Percentiles rank a stretch among this genome's conserved stretches.
phyloP scores from a whole-genome alignment of 2,329 filamentous ascomycete genomes.

The Beauveria pseudobassiana region DNA sequence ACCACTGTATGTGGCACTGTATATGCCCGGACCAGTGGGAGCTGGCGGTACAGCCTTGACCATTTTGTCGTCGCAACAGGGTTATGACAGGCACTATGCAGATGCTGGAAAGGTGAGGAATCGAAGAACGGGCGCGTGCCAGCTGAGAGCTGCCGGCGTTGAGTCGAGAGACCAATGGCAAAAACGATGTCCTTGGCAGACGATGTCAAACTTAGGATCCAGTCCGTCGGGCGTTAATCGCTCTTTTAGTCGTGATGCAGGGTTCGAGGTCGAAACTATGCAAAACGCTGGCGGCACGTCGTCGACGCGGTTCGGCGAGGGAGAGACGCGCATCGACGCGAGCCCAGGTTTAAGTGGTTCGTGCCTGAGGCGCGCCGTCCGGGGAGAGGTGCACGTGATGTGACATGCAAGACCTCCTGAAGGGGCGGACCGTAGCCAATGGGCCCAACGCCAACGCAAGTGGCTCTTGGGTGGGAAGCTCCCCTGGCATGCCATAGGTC shows the following conservation, averaged over 20 bases:
- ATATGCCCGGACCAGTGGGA: slow-evolving; percentile 42
- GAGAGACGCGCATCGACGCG: slow-evolving; percentile 32
- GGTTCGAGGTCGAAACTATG: slow-evolving; percentile 20
- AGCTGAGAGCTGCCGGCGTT: background rate
- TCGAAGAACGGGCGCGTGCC: background rate
- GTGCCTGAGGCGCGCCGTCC: slow-evolving; percentile 26
- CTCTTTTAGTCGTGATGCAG: background rate
- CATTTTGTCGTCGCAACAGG: slow-evolving; percentile 30
- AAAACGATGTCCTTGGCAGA: background rate
- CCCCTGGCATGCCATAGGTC: slow-evolving; percentile 8
- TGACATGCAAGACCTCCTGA: slow-evolving; percentile 20
- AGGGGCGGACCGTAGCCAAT: slow-evolving; percentile 13
- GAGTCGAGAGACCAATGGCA: background rate
- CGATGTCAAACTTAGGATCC: background rate
- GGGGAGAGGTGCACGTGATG: slow-evolving; percentile 23
- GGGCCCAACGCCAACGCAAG: slow-evolving; percentile 16
- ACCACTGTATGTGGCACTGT: slow-evolving; percentile 63
- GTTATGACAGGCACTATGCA: background rate
- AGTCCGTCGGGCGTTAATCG: background rate
- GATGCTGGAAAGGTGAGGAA: background rate
- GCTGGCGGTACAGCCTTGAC: slow-evolving; percentile 33
- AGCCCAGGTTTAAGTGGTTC: slow-evolving; percentile 27
- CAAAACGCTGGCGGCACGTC: slow-evolving; percentile 27
- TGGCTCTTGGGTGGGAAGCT: slow-evolving; percentile 8
- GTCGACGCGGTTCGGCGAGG: slow-evolving; percentile 26